Conservation (phyloP, 2,329 filamentous ascomycete species). For the Talaromyces atroroseus region DNA sequence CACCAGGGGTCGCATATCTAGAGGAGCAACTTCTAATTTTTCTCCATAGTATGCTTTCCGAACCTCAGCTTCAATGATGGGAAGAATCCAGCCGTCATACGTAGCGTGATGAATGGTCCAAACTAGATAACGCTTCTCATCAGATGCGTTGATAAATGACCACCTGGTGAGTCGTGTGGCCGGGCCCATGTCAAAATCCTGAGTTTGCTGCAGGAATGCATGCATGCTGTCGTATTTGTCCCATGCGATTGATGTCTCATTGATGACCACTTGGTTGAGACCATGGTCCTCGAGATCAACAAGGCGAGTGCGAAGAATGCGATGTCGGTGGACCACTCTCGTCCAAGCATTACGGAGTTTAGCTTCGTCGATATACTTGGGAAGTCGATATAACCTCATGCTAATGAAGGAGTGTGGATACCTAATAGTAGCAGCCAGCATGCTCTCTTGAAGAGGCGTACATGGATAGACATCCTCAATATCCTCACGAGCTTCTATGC, state of each 20-base stretch:
- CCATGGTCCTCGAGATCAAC: not conserved
- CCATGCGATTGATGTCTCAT: not conserved
- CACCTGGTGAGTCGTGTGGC: not conserved
- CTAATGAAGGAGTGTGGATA: conserved; percentile 27
- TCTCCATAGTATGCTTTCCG: not conserved
- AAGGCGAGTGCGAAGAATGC: conserved; percentile 7
- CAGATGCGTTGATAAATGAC: not conserved
- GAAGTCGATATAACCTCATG: not conserved
- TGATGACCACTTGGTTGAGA: not conserved
- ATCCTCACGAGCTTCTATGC: too few species aligned
- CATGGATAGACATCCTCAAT: conserved; percentile 36
- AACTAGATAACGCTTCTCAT: conserved; percentile 2
- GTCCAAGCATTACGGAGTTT: not conserved
- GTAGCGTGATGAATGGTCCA: conserved; percentile 9
- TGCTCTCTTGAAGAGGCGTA: conserved; percentile 40
- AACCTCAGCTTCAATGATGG: conserved; percentile 13
- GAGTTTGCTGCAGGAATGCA: too few species aligned
- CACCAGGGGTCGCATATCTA: not conserved
- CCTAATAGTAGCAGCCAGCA: conserved; percentile 43
- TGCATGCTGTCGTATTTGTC: not conserved
- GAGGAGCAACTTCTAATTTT: not conserved
- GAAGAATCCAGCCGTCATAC: conserved; percentile 9
- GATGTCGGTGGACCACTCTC: not conserved
- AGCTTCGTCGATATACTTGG: not conserved
- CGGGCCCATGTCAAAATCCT: too few species aligned